A percentile compares a stretch with the other conserved stretches of the same genome.
phyloP scores from a whole-genome alignment of 495 filamentous ascomycete species.

The Neurospora sp. region DNA sequence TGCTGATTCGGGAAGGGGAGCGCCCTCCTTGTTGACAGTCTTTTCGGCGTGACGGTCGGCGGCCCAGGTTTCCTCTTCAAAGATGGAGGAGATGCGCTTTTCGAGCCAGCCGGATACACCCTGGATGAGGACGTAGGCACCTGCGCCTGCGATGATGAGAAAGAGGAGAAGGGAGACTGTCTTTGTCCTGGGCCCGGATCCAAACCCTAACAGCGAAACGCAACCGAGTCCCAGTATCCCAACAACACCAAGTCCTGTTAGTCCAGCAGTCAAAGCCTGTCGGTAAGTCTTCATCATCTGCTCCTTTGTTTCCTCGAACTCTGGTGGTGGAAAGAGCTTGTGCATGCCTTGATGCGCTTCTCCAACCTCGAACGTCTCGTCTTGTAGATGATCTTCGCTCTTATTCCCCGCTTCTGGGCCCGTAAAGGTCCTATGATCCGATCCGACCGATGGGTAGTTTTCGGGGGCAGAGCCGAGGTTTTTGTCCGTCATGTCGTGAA shows the following conservation, averaged over 20 bases:
- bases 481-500: slow-evolving; percentile 54
- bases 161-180: slow-evolving; percentile 6
- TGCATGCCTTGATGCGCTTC: slow-evolving; percentile 39
- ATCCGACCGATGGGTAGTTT: slow-evolving; percentile 39
- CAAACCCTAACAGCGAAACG: not conserved
- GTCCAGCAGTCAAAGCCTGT: slow-evolving; percentile 18
- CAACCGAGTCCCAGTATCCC: not conserved
- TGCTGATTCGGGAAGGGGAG: slow-evolving; percentile 46
- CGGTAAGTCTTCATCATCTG: slow-evolving; percentile 38
- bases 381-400: slow-evolving; percentile 29
- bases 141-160: slow-evolving; percentile 13
- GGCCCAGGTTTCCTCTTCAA: slow-evolving; percentile 55
- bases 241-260: not conserved
- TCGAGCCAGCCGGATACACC: slow-evolving; percentile 42
- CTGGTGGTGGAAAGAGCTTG: slow-evolving; percentile 53
- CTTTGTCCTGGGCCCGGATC: not conserved
- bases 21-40: slow-evolving; percentile 21
- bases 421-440: slow-evolving; percentile 32
- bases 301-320: slow-evolving; percentile 37
- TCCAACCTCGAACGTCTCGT: slow-evolving; percentile 40
- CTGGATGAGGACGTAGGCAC: slow-evolving; percentile 27
- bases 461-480: slow-evolving; percentile 45
- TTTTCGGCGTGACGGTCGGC: slow-evolving; percentile 40
- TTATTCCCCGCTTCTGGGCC: slow-evolving; percentile 39
- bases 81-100: slow-evolving; percentile 41